phyloP scores from a whole-genome alignment of 129 eudicot species.

The Flaveria robusta region DNA sequence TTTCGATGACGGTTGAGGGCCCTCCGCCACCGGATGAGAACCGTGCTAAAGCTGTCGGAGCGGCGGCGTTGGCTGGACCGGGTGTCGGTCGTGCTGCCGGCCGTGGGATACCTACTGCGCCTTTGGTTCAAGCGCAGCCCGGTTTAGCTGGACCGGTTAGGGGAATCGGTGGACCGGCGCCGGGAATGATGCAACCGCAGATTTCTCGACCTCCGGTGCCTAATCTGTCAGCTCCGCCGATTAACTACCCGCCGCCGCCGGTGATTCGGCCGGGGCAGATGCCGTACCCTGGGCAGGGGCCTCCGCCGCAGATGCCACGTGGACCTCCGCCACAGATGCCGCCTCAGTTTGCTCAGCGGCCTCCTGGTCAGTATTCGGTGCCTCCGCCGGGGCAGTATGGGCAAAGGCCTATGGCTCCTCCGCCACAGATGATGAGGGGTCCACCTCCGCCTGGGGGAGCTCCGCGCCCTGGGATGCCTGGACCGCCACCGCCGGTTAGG shows the following conservation, averaged over 20 bases:
- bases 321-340: conserved; percentile 76
- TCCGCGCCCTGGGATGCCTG: conserved; percentile 52
- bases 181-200: conserved; percentile 97
- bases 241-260: conserved; percentile 60
- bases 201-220: conserved; percentile 67
- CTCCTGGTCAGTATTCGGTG: conserved; percentile 52
- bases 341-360: conserved; percentile 57
- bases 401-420: conserved; percentile 71
- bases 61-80: conserved; percentile 64
- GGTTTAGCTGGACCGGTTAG: conserved; percentile 91
- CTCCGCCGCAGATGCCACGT: conserved; percentile 55
- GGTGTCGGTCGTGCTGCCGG: conserved; percentile 88
- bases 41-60: conserved; percentile 60
- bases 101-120: conserved; percentile 70
- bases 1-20: conserved; percentile 95
- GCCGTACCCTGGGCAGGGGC: conserved; percentile 52
- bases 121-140: conserved; percentile 76
- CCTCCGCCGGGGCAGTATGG: conserved; percentile 75
- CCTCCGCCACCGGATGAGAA: conserved; percentile 96
- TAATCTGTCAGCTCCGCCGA: conserved; percentile 53
- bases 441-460: conserved; percentile 71
- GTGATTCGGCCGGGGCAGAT: conserved; percentile 60
- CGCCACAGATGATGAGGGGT: conserved; percentile 75
- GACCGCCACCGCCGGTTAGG: conserved; percentile 52
- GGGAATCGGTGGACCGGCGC: conserved; percentile 93